Evolutionary conservation across 2,329 filamentous ascomycete species (phyloP).

Genomic region (Ophiocordyceps camponoti-floridani): DNA sequence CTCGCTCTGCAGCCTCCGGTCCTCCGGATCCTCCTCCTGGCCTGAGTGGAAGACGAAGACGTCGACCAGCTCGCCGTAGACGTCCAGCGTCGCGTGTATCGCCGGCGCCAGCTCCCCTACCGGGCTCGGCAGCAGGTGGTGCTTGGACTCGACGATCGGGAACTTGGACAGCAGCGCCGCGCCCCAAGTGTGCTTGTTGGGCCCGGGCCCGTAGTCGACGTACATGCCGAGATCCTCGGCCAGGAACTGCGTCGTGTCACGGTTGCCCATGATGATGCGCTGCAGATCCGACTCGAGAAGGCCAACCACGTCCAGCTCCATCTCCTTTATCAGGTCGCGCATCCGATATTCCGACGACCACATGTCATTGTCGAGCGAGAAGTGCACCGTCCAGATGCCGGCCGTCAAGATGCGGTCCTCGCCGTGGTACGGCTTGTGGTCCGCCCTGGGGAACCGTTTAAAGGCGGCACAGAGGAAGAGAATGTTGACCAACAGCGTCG

Average conservation of each 20-base stretch:
- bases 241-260: conserved; percentile 85
- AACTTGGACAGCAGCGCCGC: conserved; percentile 88
- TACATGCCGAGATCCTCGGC: conserved; percentile 98
- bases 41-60: conserved; percentile 98
- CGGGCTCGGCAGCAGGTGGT: conserved; percentile 83
- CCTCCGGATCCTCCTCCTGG: conserved; percentile 90
- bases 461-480: conserved; percentile 68
- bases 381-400: conserved; percentile 98
- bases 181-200: conserved; percentile 98
- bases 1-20: conserved; percentile 68
- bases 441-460: conserved; percentile 77
- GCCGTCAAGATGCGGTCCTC: conserved; percentile 79
- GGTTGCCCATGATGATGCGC: conserved; percentile 98
- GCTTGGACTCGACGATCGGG: conserved; percentile 90
- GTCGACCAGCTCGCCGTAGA: conserved; percentile 78
- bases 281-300: conserved; percentile 85
- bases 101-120: conserved; percentile 90
- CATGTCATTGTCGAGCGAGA: conserved; percentile 96
- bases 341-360: conserved; percentile 93
- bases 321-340: conserved; percentile 74
- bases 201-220: conserved; percentile 88
- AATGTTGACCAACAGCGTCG: conserved; percentile 60
- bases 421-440: conserved; percentile 79
- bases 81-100: conserved; percentile 89
- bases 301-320: conserved; percentile 97